Percentiles rank a stretch among this genome's conserved stretches.
Conservation (phyloP, 176 grass and related monocot species). For the Phyllostachys edulis region DNA sequence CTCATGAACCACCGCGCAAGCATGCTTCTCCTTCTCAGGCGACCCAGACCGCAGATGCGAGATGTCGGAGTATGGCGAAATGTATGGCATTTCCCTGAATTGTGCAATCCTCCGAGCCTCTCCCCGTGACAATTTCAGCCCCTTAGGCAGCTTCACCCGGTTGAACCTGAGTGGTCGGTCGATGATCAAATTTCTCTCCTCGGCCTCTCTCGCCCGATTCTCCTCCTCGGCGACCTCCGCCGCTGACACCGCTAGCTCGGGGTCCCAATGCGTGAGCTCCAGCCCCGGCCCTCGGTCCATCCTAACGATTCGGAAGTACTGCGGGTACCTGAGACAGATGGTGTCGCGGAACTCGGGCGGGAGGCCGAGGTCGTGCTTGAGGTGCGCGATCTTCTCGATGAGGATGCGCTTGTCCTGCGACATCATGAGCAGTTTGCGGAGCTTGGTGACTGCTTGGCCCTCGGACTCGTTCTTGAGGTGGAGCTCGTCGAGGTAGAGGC, state of each 20-base stretch:
- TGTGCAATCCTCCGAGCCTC: conserved; percentile 55
- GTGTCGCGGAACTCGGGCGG: conserved; percentile 75
- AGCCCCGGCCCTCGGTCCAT: conserved; percentile 84
- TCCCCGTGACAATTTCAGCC: conserved; percentile 68
- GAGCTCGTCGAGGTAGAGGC: conserved; percentile 88
- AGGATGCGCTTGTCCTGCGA: conserved; percentile 63
- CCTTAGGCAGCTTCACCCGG: conserved; percentile 70
- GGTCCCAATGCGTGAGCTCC: conserved; percentile 93
- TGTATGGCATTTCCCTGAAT: conserved; percentile 72
- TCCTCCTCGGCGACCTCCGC: conserved; percentile 81
- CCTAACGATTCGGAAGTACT: conserved; percentile 71
- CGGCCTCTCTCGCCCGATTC: conserved; percentile 52
- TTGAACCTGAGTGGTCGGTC: conserved; percentile 79
- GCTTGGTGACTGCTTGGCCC: conserved; percentile 63
- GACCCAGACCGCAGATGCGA: conserved; percentile 63
- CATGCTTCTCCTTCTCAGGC: conserved; percentile 80
- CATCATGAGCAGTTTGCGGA: conserved; percentile 97
- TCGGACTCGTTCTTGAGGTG: conserved; percentile 76
- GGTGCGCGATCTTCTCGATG: conserved; percentile 84
- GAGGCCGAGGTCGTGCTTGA: conserved; percentile 80
- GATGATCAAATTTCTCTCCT: conserved; percentile 85
- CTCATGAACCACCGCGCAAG: conserved; percentile 83
- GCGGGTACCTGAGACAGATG: conserved; percentile 77
- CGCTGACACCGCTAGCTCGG: conserved; percentile 64
- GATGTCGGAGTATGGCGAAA: conserved; percentile 87